These are phyloP conservation scores for Echium plantagineum DNA, from an alignment of 257 asterid species.

Conservation along the genomic window DNA sequence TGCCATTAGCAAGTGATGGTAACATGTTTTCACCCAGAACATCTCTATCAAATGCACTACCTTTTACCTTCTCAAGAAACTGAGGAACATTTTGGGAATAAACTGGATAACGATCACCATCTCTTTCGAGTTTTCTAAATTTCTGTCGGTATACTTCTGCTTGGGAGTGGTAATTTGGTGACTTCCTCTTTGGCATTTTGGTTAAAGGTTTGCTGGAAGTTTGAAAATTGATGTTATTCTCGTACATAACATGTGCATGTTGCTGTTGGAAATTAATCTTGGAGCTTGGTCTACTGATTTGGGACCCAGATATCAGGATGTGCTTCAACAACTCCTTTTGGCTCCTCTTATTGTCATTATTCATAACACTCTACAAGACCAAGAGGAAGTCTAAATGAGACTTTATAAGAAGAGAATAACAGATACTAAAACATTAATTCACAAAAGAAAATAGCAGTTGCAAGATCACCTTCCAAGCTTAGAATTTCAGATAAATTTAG, in stretches of 20 bases:
- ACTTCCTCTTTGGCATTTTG: conserved; percentile 16
- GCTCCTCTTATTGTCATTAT: conserved; percentile 10
- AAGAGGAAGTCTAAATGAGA: conserved; percentile 1
- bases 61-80: conserved; percentile 10
- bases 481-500: neutral
- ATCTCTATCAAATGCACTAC: conserved; percentile 4
- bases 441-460: too few species aligned
- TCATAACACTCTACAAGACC: conserved; percentile 15
- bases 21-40: conserved; percentile 7
- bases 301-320: conserved; percentile 10
- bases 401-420: neutral
- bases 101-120: conserved; percentile 15
- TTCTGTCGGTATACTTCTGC: conserved; percentile 13
- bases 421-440: neutral
- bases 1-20: conserved; percentile 3
- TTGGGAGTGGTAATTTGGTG: conserved; percentile 7
- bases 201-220: conserved; percentile 7
- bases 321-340: conserved; percentile 4
- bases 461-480: neutral
- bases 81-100: conserved; percentile 5
- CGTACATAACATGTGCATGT: neutral
- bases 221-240: conserved; percentile 9
- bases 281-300: conserved; percentile 5
- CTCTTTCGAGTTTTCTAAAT: conserved; percentile 17
- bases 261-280: conserved; percentile 8